Base-by-base conservation (phyloP, 2,329 filamentous ascomycete genomes). In the Botryosphaeria dothidea region DNA sequence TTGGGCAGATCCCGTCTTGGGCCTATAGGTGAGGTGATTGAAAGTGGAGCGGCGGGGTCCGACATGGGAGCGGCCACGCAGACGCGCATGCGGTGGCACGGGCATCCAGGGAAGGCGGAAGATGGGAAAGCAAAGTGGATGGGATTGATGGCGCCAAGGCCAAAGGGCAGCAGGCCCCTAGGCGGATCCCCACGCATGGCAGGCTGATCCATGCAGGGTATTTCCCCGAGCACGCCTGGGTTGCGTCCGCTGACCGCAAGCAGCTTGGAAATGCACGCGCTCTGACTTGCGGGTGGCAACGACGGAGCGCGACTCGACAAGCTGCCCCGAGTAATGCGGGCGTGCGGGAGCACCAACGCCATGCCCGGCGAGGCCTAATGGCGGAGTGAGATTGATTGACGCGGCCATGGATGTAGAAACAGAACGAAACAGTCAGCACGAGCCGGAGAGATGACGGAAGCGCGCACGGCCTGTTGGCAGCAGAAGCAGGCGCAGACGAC, bases 1-100 rank as follows among this genome's bases (percentile, higher is more conserved):
- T 49, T 38, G 46, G 63, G 54, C 43, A 49, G 63, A 61, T 51
- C 63, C 43, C 19, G 54, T 19, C 52, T 51, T 51, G 52, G 27
- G 45, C 62, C 51, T 64, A 43, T 58, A 49, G 62, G 25, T 64
- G 63, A 65, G 56, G 49, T 65, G 62, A 65, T 65, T 58, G 54
- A 60, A 65, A 65, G 63, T 65, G 63, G 63, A 65, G 45, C 62
- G 62, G 62, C 51, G 52, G 52, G 62, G 61, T 36, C n/a, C 52
- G 52, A 51, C 62, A 58, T 64, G 51, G 52, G 21, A 51, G 41
- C 52, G 62, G 62, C 51, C 62, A 58, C 62, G 62, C 62, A 64
- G 49, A 38, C 51, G 43, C 41, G 62, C 52, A 64, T 64, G 51
- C 52, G 3, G 52, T 64, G 52, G 62, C 62, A 64, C 62, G 62